phyloP scores from a whole-genome alignment of 257 asterid species.

The Petunia secreta region DNA sequence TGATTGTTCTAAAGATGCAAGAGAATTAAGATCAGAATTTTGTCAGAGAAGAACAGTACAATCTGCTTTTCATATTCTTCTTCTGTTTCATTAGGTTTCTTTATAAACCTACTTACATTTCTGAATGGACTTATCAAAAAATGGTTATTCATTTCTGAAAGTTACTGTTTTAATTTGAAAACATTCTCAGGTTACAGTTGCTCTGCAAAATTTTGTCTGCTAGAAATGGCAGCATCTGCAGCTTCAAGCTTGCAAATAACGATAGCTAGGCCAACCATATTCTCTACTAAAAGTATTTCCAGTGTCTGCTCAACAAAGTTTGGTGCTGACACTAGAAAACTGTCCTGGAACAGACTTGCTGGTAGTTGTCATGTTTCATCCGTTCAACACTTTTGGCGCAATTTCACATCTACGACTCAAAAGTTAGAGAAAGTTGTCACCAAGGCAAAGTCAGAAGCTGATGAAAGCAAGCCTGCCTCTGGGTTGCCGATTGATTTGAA shows the following conservation, averaged over 20 bases:
- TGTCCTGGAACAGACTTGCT: slow-evolving; percentile 56
- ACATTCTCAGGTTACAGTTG: background rate
- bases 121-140: background rate
- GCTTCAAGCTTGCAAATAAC: slow-evolving; percentile 66
- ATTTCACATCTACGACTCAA: slow-evolving; percentile 53
- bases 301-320: slow-evolving; percentile 39
- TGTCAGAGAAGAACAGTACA: background rate
- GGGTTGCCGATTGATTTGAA: slow-evolving; percentile 66
- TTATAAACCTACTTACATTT: background rate
- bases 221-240: slow-evolving; percentile 67
- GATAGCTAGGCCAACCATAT: slow-evolving; percentile 53
- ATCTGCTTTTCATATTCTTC: background rate
- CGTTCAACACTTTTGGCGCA: slow-evolving; percentile 43
- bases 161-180: background rate
- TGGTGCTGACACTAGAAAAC: slow-evolving; percentile 35
- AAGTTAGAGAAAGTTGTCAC: slow-evolving; percentile 45
- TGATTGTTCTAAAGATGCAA: background rate
- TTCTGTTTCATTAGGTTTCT: background rate
- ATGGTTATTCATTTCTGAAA: background rate
- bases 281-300: slow-evolving; percentile 45
- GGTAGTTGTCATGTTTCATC: slow-evolving; percentile 58
- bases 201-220: background rate
- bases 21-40: background rate
- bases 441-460: slow-evolving; percentile 64
- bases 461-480: slow-evolving; percentile 52